Percentiles rank a stretch among this genome's conserved stretches.
These are phyloP conservation scores for Pichia sp. DNA, from an alignment of 1,139 yeast genomes.

Conservation along the genomic window DNA sequence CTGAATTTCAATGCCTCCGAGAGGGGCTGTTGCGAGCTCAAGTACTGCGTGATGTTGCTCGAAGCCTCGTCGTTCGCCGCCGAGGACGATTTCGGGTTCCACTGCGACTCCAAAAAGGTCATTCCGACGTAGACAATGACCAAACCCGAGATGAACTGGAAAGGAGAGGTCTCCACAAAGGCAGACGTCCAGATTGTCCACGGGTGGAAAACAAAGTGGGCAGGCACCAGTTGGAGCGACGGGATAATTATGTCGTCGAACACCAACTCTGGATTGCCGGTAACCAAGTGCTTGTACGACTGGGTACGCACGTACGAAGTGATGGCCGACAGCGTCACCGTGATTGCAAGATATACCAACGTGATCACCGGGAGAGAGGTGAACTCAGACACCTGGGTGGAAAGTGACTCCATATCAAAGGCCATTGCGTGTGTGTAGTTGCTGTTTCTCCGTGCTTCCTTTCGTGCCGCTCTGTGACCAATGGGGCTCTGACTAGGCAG, in stretches of 20 bases:
- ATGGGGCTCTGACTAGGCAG: too few species aligned
- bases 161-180: slow-evolving; percentile 60
- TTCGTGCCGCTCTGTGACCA: too few species aligned
- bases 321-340: slow-evolving; percentile 22
- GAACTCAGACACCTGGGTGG: not conserved
- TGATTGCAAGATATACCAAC: slow-evolving; percentile 18
- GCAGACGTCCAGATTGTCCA: slow-evolving; percentile 74
- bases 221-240: slow-evolving; percentile 66
- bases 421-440: not conserved
- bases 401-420: slow-evolving; percentile 7
- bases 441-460: not conserved
- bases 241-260: slow-evolving; percentile 35
- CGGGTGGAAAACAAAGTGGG: slow-evolving; percentile 55
- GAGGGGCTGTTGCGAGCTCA: slow-evolving; percentile 19
- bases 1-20: slow-evolving; percentile 48
- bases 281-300: slow-evolving; percentile 19
- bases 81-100: slow-evolving; percentile 33
- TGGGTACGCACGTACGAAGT: slow-evolving; percentile 27
- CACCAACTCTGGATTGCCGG: slow-evolving; percentile 17
- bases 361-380: slow-evolving; percentile 14
- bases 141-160: slow-evolving; percentile 48
- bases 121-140: slow-evolving; percentile 50
- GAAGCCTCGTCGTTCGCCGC: slow-evolving; percentile 16
- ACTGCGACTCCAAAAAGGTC: slow-evolving; percentile 47
- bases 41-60: slow-evolving; percentile 41